phyloP scores from a whole-genome alignment of 495 filamentous ascomycete genomes.

The Aspergillus hancockii region DNA sequence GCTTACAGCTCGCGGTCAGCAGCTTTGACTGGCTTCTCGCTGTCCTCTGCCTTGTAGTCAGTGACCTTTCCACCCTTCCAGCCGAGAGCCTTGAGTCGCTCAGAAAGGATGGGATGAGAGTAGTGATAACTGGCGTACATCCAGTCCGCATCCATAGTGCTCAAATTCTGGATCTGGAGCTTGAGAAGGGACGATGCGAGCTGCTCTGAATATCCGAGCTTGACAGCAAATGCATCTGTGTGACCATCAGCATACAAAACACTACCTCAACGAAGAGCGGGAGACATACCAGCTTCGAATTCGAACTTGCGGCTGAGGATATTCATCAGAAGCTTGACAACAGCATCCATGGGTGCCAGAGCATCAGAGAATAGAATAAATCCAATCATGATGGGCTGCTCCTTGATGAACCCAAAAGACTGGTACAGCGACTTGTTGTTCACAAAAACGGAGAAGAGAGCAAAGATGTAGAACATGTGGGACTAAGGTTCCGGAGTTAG shows the following conservation, averaged over 20 bases:
- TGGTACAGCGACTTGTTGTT: constrained; percentile 89
- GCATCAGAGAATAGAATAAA: constrained; percentile 97
- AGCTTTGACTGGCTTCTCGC: constrained; percentile 55
- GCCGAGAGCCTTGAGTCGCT: constrained; percentile 84
- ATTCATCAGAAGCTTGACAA: constrained; percentile 94
- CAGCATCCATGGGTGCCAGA: constrained; percentile 83
- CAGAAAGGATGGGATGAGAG: constrained; percentile 93
- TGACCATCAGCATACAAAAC: constrained; percentile 11
- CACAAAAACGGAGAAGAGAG: constrained; percentile 94
- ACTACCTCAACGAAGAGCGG: not conserved
- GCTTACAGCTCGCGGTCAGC: constrained; percentile 59
- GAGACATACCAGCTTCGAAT: constrained; percentile 80
- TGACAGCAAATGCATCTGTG: constrained; percentile 76
- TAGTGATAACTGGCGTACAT: constrained; percentile 97
- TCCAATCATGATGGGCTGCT: constrained; percentile 91
- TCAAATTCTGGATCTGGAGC: constrained; percentile 96
- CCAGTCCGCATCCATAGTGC: constrained; percentile 98
- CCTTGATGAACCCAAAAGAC: constrained; percentile 83
- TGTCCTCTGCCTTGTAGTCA: constrained; percentile 48
- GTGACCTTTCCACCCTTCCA: constrained; percentile 70
- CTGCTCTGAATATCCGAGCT: constrained; percentile 81
- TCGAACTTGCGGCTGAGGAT: constrained; percentile 90
- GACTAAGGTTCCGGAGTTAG: constrained; percentile 48
- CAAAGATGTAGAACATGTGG: constrained; percentile 95
- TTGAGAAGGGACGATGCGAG: constrained; percentile 89